Evolutionary conservation across 2,329 filamentous ascomycete genomes (phyloP), one percentile per base, ranked within the genome.

Genomic region (Cercospora sojina): DNA sequence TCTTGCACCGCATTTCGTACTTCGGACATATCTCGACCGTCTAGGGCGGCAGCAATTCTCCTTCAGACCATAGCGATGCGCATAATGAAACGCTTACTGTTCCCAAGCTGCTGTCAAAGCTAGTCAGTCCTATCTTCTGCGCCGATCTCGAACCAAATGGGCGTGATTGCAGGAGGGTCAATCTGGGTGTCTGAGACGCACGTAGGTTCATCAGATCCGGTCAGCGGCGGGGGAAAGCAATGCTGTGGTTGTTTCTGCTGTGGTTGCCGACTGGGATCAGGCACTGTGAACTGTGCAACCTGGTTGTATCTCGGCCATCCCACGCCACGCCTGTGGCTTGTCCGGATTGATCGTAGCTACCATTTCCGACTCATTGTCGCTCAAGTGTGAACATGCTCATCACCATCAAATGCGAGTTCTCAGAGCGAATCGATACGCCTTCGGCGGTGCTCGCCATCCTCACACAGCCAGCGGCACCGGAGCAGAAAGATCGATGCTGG

Each of bases 151-250:
- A 56, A 35, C 38, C 32, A 20, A 43, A 62, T 58, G 61, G 65
- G 38, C 65, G 23, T 64, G 57, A 64, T 61, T 67, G 65, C 65
- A 64, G 65, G 62, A 67, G 38, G 60, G 49, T 12, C 23, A 13
- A 31, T 56, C 49, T 51, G n/a, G 18, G n/a, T 23, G 18, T 18
- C 41, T 62, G 43, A 62, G 59, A 62, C 59, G 43, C 9, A 41
- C 32, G 58, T 60, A 61, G 59, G 59, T 61, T 62, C 43, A 27
- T 38, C 29, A 55, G 27, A 25, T 62, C 59, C 59, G 59, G 59
- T 27, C 58, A 32, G 49, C 32, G 27, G 49, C 32, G 27, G 25
- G 58, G 55, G 25, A 47, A 63, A 57, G 23, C 49, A 32, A 55
- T 53, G 43, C 38, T 53, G 38, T 64, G 51, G 62, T 59, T 64